Base-by-base conservation (phyloP, 768 basidiomycete species). In the Epithele typhae region DNA sequence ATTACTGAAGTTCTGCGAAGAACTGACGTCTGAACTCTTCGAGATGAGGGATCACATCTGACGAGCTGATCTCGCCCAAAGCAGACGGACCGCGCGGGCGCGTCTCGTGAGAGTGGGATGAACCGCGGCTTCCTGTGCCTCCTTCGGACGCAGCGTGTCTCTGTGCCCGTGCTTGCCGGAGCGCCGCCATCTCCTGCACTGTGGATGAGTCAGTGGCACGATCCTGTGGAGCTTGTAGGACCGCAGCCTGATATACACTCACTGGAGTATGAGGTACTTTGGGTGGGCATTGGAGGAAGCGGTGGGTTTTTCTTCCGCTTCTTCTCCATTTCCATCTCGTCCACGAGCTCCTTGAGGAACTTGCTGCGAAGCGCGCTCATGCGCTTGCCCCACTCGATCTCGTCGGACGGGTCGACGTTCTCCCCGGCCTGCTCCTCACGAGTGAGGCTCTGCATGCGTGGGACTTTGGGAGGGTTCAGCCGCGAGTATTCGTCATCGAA, bases 371-470 rank as follows among this genome's bases (percentile, higher is more conserved):
- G 74, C 30, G 71, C 67, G 25, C 85, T 81, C 91, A 92, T 93
- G 56, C 69, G 68, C 51, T 64, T 71, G 17, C 87, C 92, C 79
- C 85, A 92, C 40, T 82, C 78, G 32, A 87, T 67, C 66, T 95
- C 92, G 44, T 86, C 84, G 9, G 62, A 55, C 0, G 84, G 81
- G 61, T 95, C 92, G 30, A 89, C 70, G 59, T 95, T 92, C 69
- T 93, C 89, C 42, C 62, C 61, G 5, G 61, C 62, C 59, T 74
- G 65, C 57, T 90, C 82, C 23, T 72, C 70, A 27, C 72, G 70
- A 36, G 73, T 74, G 39, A 89, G 68, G 25, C 70, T 68, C 35
- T 74, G 74, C 48, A 90, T 61, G 52, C 70, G 64, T 7, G 88
- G 87, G 24, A 81, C 81, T 65, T 82, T 87, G 43, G 78, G 79